phyloP scores from a whole-genome alignment of 78 protist species.

The Dictyostelium firmibasis region DNA sequence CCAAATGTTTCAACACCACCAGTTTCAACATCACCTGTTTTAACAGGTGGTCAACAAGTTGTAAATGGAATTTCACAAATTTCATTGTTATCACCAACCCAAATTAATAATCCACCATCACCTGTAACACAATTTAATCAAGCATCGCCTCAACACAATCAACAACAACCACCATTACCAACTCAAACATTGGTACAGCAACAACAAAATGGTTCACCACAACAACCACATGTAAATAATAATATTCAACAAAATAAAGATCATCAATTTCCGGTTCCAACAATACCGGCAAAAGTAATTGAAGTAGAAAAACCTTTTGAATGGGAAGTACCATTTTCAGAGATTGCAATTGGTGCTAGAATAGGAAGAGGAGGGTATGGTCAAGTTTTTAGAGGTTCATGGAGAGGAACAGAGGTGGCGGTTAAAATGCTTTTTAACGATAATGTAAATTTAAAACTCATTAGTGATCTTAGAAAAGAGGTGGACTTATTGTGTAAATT shows the following conservation, averaged over 20 bases:
- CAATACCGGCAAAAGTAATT: neutral
- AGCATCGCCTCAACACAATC: neutral
- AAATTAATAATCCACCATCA: neutral
- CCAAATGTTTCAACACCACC: neutral
- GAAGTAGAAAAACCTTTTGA: constrained; percentile 51
- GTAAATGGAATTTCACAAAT: constrained; percentile 28
- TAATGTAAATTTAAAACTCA: constrained; percentile 29
- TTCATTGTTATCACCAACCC: constrained; percentile 47
- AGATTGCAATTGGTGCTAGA: constrained; percentile 38
- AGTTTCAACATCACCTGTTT: neutral
- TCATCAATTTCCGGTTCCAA: constrained; percentile 1
- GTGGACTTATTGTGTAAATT: constrained; percentile 66
- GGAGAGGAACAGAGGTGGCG: constrained; percentile 81
- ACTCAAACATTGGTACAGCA: neutral
- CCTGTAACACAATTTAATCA: constrained; percentile 14
- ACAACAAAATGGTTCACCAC: neutral
- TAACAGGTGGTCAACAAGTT: neutral
- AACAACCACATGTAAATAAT: neutral
- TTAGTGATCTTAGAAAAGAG: constrained; percentile 61
- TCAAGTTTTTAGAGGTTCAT: constrained; percentile 66
- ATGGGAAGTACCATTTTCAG: constrained; percentile 71
- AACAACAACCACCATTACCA: neutral
- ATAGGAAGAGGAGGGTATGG: constrained; percentile 76
- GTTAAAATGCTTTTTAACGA: constrained; percentile 74
- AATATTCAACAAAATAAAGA: neutral